Evolutionary conservation across 2,329 filamentous ascomycete species (phyloP), one percentile per base, ranked within the genome.

Genomic region (Nemania serpens): DNA sequence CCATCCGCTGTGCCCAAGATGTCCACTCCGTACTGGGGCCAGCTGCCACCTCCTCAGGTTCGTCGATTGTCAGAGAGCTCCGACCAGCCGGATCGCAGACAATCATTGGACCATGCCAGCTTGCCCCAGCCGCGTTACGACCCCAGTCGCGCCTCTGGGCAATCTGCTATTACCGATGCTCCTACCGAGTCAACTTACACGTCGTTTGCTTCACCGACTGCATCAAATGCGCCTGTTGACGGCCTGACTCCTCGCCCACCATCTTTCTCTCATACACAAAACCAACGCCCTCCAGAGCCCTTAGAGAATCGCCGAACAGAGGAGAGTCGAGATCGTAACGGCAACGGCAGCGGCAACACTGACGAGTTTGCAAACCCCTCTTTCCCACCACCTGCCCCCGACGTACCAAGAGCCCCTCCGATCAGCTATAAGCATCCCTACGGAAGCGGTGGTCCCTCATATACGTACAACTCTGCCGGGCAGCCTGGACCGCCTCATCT

Each of bases 351-450:
- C 43, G 78, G 80, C 43, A 72, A 78, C 59, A 72, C 75, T 13
- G 66, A 75, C 64, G 75, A 78, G 39, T 71, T 75, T 54, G 61
- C 70, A 36, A 62, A 68, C 66, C 65, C 73, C 49, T 70, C 77
- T 5, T 71, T 77, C 46, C 79, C 76, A 11, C 81, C 85, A 17
- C 77, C 79, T 51, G 85, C 83, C 36, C 85, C 88, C 65, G 88
- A 90, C 66, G 83, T 81, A 29, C 85, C 88, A 56, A 81, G 80
- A 68, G 81, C 78, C 9, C 85, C 85, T 41, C 85, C 88, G 4
- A 69, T 81, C 37, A 86, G 83, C 70, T 87, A 85, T 73, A 81
- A 77, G 62, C 77, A 81, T 36, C 80, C 82, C 9, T 77, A 80
- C 66, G 77, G 75, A 42, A 77, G 75, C 65, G 74, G 74, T 48